Evolutionary conservation across 73 alveolate genomes (phyloP).

Genomic region (Paramecium primaurelia): DNA sequence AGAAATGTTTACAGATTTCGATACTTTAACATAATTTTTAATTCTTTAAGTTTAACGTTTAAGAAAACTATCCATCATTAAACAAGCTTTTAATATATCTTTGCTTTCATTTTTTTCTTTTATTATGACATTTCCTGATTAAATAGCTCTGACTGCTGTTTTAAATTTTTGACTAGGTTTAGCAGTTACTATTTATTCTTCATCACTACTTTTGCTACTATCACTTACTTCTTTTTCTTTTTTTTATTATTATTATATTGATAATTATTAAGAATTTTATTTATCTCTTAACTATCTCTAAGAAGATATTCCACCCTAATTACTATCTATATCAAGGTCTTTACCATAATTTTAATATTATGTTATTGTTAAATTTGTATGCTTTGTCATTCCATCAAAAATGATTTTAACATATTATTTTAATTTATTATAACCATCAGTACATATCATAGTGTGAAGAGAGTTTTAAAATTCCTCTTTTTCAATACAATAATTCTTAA

Average conservation of each 20-base stretch:
- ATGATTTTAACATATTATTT: background rate
- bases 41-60: background rate
- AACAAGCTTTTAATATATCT: slow-evolving; percentile 30
- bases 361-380: background rate
- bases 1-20: background rate
- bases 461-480: background rate
- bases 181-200: background rate
- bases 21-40: background rate
- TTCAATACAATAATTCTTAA: background rate
- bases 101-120: background rate
- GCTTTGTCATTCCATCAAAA: background rate
- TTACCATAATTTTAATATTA: background rate
- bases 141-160: background rate
- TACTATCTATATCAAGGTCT: background rate
- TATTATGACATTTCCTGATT: background rate
- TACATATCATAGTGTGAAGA: background rate
- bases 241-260: background rate
- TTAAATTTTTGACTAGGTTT: background rate
- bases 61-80: slow-evolving; percentile 10
- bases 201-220: background rate
- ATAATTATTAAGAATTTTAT: background rate
- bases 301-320: background rate
- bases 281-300: background rate
- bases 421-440: background rate
- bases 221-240: background rate